Evolutionary conservation across 768 basidiomycete genomes (phyloP), one percentile per base, ranked within the genome.

Genomic region (Neoboletus subvelutipes): DNA sequence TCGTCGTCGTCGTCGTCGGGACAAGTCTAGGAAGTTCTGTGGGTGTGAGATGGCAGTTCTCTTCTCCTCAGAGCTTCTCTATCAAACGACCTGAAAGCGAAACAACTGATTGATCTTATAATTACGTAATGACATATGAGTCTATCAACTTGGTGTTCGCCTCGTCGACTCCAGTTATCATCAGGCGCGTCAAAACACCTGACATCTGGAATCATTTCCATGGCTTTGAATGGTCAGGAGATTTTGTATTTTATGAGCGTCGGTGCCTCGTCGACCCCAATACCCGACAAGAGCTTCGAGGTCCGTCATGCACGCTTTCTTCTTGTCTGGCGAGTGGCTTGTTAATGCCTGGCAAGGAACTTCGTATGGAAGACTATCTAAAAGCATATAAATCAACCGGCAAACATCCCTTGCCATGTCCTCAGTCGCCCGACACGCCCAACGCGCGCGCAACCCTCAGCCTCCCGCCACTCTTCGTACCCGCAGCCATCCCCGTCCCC

Each of bases 331-430:
- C 37, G 33, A 24, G 15, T 36, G 34, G 4, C 11, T 50, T 47
- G n/a, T 46, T 41, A 11, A 60, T 5, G 1, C 28, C 37, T 15
- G 5, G 29, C 36, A 58, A 87, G 85, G 85, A 87, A 74, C 69
- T 76, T 26, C 80, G 85, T 39, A 60, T 78, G 5, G 71, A 77
- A 37, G 85, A 85, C 64, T 87, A 87, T 60, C 59, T 84, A 29
- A 69, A 67, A 22, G 76, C 80, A 1, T 85, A 82, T 61, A 66
- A 61, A 29, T 59, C 76, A 0, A 82, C 81, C 0, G 77, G 80
- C 17, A 64, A 70, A 40, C 76, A 80, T 5, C 85, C 85, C 4
- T 62, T 51, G 17, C 82, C 84, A 10, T 76, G 75, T 37, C 80
- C 83, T 0, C 74, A 71, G 50, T 67, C 75, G 4, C 85, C 85